Conservation (phyloP, 139 green algal species). For the Asterochloris sp. region DNA sequence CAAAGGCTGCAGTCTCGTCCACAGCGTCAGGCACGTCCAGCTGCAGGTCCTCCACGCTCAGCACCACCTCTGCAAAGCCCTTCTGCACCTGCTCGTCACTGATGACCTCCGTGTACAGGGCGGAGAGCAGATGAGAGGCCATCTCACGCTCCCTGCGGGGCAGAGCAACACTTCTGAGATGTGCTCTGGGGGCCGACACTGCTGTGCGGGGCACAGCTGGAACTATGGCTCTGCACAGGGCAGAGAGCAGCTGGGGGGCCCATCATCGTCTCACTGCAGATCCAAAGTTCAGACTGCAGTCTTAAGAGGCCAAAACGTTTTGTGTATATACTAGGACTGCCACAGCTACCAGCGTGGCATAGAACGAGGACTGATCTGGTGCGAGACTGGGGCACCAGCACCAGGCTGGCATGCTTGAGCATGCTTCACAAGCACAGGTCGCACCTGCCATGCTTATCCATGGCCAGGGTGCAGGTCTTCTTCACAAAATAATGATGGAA, state of each 20-base stretch:
- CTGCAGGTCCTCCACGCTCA: conserved; percentile 68
- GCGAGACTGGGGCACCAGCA: no score
- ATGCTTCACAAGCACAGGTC: no score
- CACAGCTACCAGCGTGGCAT: no score
- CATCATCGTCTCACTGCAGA: neutral
- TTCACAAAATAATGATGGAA: conserved; percentile 92
- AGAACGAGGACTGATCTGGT: no score
- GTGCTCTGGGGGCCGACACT: neutral
- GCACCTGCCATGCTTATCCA: conserved; percentile 78
- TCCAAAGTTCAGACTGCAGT: no score
- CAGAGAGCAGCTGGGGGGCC: no score
- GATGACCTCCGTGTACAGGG: conserved; percentile 78
- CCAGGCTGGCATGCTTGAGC: no score
- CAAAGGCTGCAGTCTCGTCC: conserved; percentile 67
- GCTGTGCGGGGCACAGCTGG: no score
- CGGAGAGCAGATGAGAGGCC: conserved; percentile 73
- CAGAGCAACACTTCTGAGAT: neutral
- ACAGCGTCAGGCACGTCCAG: conserved; percentile 79
- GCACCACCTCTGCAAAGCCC: conserved; percentile 58
- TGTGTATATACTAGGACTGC: no score
- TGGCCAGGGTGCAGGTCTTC: conserved; percentile 55
- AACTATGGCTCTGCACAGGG: no score
- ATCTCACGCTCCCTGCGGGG: conserved; percentile 83
- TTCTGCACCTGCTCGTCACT: conserved; percentile 54
- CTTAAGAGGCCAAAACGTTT: no score